Base-by-base conservation (phyloP, 2,329 filamentous ascomycete species). In the Calonectria hongkongensis region DNA sequence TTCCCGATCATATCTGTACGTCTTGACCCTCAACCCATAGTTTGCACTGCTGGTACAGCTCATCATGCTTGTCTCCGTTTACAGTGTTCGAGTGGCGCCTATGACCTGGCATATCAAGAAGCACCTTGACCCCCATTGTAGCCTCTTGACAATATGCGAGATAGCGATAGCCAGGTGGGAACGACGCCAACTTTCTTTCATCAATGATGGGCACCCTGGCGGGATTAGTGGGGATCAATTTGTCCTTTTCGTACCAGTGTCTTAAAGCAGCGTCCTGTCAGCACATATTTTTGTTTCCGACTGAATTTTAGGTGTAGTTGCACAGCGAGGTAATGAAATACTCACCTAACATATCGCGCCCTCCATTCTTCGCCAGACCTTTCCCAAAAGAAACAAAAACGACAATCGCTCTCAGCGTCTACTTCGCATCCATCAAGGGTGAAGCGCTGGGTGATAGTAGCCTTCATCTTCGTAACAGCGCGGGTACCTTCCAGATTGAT, bases 231-330 rank as follows among this genome's bases (percentile, higher is more conserved):
- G 47, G 47, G 21, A 50, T 25, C n/a, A 50, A 21, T 21, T 27
- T 50, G 12, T 50, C 47, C 47, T 50, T 50, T 25, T 50, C 47
- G 21, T 50, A 50, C 47, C 47, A 50, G 9, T 50, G 47, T 50
- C 47, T 25, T 50, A 6, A 10, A 21, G 27, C 8, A n/a, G 41
- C 41, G 18, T 43, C 18, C 3, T n/a, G 15, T 43, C 41, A 43
- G 18, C 41, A 16, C 18, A 43, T 12, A 3, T 6, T 10, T 36
- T 36, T 36, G 8, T 36, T 13, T 33, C 30, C 30, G 5, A 33
- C 30, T 6, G 30, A 33, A 33, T 33, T 33, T 5, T 33, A 33
- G 30, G 9, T 6, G 5, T 5, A 33, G 30, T 21, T 33, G 30
- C 33, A 13, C 8, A 36, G 3, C 2, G 41, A 18, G 8, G 41